Conservation (phyloP, 345 rosid species). For the Turnera subulata region DNA sequence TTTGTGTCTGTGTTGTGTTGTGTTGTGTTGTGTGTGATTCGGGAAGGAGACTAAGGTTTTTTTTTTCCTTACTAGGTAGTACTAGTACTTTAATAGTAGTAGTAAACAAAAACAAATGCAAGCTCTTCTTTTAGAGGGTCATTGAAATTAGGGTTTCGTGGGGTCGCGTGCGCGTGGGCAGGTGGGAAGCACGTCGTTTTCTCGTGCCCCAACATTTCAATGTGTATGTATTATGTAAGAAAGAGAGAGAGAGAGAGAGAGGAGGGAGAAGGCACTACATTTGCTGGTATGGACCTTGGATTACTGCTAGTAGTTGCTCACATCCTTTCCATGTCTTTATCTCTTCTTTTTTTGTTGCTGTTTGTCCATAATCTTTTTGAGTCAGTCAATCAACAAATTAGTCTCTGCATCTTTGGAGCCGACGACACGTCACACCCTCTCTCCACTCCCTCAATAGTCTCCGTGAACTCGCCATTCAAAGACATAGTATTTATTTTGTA, state of each 20-base stretch:
- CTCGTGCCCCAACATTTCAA: slow-evolving; percentile 34
- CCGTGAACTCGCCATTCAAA: too few species aligned
- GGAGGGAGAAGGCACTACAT: neutral
- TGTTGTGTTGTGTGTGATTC: neutral
- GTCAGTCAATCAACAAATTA: neutral
- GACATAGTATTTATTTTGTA: too few species aligned
- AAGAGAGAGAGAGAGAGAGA: neutral
- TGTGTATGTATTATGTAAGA: slow-evolving; percentile 3
- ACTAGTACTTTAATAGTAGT: neutral
- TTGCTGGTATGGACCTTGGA: neutral
- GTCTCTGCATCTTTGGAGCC: neutral
- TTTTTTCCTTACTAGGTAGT: neutral
- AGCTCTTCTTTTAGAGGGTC: slow-evolving; percentile 33
- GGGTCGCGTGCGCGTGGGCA: slow-evolving; percentile 51
- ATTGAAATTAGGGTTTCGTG: slow-evolving; percentile 54
- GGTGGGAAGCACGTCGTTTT: slow-evolving; percentile 51
- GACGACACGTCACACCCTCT: neutral
- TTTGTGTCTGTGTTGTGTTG: slow-evolving; percentile 15
- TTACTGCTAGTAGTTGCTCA: slow-evolving; percentile 5
- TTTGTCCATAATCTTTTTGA: slow-evolving; percentile 12
- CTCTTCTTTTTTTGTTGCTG: neutral
- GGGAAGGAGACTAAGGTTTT: slow-evolving; percentile 5
- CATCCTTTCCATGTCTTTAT: too few species aligned
- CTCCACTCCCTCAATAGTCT: neutral
- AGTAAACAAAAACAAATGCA: neutral